Evolutionary conservation across 192 early-diverging fungal genomes (phyloP), one percentile per base, ranked within the genome.

Genomic region (Mortierella alpina): DNA sequence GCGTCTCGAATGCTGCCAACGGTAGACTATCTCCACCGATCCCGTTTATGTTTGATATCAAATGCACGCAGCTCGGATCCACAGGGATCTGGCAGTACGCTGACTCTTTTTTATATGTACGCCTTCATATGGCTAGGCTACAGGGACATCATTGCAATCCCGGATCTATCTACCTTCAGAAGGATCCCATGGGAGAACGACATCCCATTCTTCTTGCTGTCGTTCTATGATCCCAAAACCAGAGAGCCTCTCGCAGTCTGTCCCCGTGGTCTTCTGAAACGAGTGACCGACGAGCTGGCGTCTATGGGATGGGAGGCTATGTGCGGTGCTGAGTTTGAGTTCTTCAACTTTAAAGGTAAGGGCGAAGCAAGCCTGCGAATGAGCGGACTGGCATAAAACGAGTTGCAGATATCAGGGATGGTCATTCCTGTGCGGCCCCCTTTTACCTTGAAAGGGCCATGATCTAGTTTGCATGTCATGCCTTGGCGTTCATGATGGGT

Each of bases 331-430:
- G 92, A 93, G 73, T 91, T 88, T 73, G 91, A 93, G 78, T 96
- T 93, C 69, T 96, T 88, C 82, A 92, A 92, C 72, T 95, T 94
- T 77, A 88, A 90, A 84, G 92, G 92, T 94, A 84, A 61, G 42
- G 11, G n/a, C n/a, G 50, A 51, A 51, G 13, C 13, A 51, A 15
- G 13, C 11, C n/a, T n/a, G 13, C 11, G 50, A n/a, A n/a, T n/a
- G 13, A 51, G n/a, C 2, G 50, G 13, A n/a, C 50, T 51, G n/a
- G 50, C n/a, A 15, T n/a, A 51, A 12, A 51, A 1, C n/a, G 13
- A 12, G 31, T 31, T 31, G 31, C 31, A 2, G 31, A 31, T 31
- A 31, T 31, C 31, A 31, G 31, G 31, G 31, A 31, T 31, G 31
- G 31, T 31, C 31, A 31, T 31, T 31, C 31, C 31, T 31, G 31